phyloP scores from a whole-genome alignment of 108 stramenopile species.

The Nitzschia sp. region DNA sequence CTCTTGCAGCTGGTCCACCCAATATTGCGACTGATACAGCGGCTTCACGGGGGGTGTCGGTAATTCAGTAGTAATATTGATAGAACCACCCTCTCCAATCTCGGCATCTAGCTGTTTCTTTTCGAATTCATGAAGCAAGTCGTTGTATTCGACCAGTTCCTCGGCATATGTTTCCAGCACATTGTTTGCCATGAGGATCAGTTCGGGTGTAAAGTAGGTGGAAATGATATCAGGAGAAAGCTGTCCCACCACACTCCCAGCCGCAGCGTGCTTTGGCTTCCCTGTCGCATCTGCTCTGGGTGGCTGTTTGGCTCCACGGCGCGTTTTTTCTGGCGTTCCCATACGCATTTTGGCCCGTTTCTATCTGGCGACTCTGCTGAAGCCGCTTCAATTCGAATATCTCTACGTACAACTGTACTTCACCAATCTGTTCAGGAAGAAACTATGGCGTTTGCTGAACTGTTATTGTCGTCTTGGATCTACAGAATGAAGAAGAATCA shows the following conservation, averaged over 20 bases:
- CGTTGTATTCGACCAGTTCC: conserved; percentile 46
- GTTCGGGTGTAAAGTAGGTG: conserved; percentile 48
- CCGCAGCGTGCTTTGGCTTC: conserved; percentile 50
- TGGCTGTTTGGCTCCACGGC: conserved; percentile 11
- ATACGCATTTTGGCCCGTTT: conserved; percentile 26
- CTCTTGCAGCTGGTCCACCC: conserved; percentile 53
- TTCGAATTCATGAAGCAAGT: conserved; percentile 15
- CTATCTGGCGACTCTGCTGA: background rate
- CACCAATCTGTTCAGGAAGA: too few species aligned
- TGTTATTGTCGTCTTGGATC: too few species aligned
- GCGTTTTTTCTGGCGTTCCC: conserved; percentile 35
- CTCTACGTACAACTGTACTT: too few species aligned
- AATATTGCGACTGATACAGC: conserved; percentile 49
- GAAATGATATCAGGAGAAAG: conserved; percentile 71
- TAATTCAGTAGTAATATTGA: conserved; percentile 25
- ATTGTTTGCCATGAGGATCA: conserved; percentile 44
- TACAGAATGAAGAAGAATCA: too few species aligned
- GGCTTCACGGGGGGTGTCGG: conserved; percentile 25
- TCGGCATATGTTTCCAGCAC: conserved; percentile 59
- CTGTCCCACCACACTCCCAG: conserved; percentile 57
- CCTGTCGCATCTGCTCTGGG: conserved; percentile 18
- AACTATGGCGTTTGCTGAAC: too few species aligned
- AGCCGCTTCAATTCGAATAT: too few species aligned
- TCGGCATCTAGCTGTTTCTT: conserved; percentile 20
- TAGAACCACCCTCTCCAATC: conserved; percentile 26